Base-by-base conservation (phyloP, 306 rosid genomes). In the Pueraria montana region DNA sequence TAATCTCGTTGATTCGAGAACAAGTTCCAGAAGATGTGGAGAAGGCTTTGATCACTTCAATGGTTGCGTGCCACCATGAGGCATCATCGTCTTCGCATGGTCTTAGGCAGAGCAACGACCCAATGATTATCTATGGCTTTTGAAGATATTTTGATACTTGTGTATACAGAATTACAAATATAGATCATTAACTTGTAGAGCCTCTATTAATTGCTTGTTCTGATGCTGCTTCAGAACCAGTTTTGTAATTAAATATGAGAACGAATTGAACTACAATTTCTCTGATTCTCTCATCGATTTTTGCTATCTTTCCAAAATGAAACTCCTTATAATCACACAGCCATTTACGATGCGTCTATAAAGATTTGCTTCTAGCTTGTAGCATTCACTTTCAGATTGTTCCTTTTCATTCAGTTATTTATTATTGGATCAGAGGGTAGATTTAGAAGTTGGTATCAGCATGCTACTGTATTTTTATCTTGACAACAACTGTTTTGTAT, bases 21-120 rank as follows among this genome's bases (percentile, higher is more conserved):
- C 34, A 4, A 4, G 34, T 30, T 30, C 34, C 34, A 2, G 34
- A 30, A 30, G 85, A 83, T 8, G 70, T 84, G 21, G 89, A 86
- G 75, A 78, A 79, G 64, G 82, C 89, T 73, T 82, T 86, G 82
- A 82, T 82, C 48, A 48, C 86, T 66, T 78, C 65, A 40, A 26
- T 82, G 74, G 49, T 32, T 73, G 77, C 83, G 3, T 79, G 80
- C 56, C 85, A 80, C 73, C 32, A 56, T 4, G 55, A 62, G 36
- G 80, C 83, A 21, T 62, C 82, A 12, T 45, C 21, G 14, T 43
- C 78, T 11, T 77, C 69, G 26, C 6, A 13, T 55, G 55, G 6
- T 56, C 68, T 80, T 32, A 50, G 77, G 20, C 50, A 64, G 56
- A 69, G 56, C 20, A 72, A 46, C 4, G 83, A 14, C 9, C 64